phyloP scores from a whole-genome alignment of 495 filamentous ascomycete genomes.

The Astrocystis sublimbata region DNA sequence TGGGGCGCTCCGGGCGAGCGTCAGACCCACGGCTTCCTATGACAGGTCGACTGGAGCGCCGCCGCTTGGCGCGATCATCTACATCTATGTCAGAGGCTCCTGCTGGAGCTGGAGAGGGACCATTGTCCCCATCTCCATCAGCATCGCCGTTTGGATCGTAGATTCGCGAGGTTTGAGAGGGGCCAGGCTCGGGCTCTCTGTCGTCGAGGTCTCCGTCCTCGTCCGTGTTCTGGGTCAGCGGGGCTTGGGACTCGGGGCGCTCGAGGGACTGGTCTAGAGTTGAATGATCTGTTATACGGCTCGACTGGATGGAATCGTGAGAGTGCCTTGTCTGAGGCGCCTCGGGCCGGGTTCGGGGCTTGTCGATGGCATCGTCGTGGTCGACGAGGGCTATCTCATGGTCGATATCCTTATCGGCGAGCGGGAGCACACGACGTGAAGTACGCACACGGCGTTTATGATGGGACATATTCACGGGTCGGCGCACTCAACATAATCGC shows the following conservation, averaged over 20 bases:
- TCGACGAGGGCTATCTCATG: slow-evolving; percentile 63
- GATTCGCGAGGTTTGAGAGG: slow-evolving; percentile 19
- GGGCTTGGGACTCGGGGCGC: slow-evolving; percentile 21
- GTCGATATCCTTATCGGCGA: slow-evolving; percentile 58
- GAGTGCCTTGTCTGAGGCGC: slow-evolving; percentile 7
- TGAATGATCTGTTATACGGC: slow-evolving; percentile 10
- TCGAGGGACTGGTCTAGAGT: slow-evolving; percentile 22
- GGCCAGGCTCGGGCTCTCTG: slow-evolving; percentile 17
- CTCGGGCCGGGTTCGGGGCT: slow-evolving; percentile 28
- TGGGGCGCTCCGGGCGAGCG: slow-evolving; percentile 2
- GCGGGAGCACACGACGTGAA: slow-evolving; percentile 49
- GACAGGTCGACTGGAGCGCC: not conserved
- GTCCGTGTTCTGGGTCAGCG: slow-evolving; percentile 18
- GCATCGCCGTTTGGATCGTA: slow-evolving; percentile 1
- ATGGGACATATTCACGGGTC: slow-evolving; percentile 41
- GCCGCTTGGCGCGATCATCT: slow-evolving; percentile 5
- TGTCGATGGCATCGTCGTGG: slow-evolving; percentile 25
- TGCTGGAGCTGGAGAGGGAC: not conserved
- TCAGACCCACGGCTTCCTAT: not conserved
- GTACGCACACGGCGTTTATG: slow-evolving; percentile 43
- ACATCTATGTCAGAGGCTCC: slow-evolving; percentile 9
- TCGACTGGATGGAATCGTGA: slow-evolving; percentile 15
- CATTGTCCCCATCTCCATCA: slow-evolving; percentile 1
- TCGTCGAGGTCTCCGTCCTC: slow-evolving; percentile 12
- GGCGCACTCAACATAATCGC: slow-evolving; percentile 10